Conservation (phyloP, 192 early-diverging fungal genomes). For the Gryganskiella cystojenkinii region DNA sequence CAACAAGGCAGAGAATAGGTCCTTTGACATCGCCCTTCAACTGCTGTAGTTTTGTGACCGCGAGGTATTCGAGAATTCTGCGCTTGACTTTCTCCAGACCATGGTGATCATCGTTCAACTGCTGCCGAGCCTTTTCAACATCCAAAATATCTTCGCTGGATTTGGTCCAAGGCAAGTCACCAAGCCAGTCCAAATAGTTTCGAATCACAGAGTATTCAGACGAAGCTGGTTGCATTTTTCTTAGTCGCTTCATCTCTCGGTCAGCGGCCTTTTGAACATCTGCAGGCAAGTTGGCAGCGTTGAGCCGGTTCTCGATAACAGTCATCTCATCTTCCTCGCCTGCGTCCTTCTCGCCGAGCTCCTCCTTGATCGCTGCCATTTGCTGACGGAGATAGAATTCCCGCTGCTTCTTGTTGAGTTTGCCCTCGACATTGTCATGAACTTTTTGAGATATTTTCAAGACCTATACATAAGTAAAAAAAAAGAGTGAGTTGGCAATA, state of each 20-base stretch:
- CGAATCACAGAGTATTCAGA: constrained; percentile 83
- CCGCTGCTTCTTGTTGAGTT: constrained; percentile 82
- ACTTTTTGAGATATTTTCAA: constrained; percentile 84
- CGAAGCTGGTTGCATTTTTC: constrained; percentile 75
- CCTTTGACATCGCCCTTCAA: constrained; percentile 77
- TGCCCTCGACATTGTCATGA: constrained; percentile 75
- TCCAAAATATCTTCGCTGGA: constrained; percentile 71
- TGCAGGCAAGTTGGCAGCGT: constrained; percentile 66
- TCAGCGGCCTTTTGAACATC: constrained; percentile 68
- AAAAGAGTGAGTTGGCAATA: neutral
- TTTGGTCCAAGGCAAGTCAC: constrained; percentile 81
- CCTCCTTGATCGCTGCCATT: constrained; percentile 84
- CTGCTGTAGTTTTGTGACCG: constrained; percentile 77
- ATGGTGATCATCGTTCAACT: constrained; percentile 85
- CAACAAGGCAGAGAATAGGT: constrained; percentile 81
- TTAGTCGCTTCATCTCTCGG: constrained; percentile 75
- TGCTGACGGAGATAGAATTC: constrained; percentile 85
- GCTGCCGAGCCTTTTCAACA: constrained; percentile 68
- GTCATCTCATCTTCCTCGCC: constrained; percentile 75
- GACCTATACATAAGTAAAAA: constrained; percentile 53
- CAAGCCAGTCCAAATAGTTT: constrained; percentile 82
- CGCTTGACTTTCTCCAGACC: constrained; percentile 85
- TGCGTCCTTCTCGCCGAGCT: constrained; percentile 76
- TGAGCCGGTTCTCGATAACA: constrained; percentile 64
- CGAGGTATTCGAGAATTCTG: constrained; percentile 85